These are phyloP conservation scores for Lactarius deliciosus DNA, from an alignment of 768 basidiomycete genomes.

Conservation along the genomic window DNA sequence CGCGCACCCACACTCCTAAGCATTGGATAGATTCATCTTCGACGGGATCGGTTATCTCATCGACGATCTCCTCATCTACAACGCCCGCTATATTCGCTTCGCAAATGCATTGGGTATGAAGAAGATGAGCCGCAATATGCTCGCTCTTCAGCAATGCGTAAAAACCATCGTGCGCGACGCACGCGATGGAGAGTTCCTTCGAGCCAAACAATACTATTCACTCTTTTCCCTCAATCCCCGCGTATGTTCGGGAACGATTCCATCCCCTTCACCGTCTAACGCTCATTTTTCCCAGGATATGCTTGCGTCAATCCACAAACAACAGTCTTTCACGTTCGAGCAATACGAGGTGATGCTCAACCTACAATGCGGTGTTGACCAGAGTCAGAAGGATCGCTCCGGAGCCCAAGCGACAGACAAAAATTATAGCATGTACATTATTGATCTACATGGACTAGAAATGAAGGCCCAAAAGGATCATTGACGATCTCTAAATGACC, in stretches of 20 bases:
- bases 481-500: slow-evolving; percentile 11
- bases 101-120: slow-evolving; percentile 76
- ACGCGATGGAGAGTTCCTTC: slow-evolving; percentile 66
- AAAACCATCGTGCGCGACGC: slow-evolving; percentile 67
- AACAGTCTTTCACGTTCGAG: slow-evolving; percentile 77
- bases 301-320: slow-evolving; percentile 64
- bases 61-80: slow-evolving; percentile 76
- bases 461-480: slow-evolving; percentile 47
- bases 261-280: not conserved
- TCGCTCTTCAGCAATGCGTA: slow-evolving; percentile 89
- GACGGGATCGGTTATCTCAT: slow-evolving; percentile 81
- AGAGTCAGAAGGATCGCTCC: slow-evolving; percentile 49
- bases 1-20: slow-evolving; percentile 24
- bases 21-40: slow-evolving; percentile 70
- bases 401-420: slow-evolving; percentile 57
- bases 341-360: slow-evolving; percentile 91
- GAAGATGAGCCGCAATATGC: slow-evolving; percentile 86
- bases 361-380: slow-evolving; percentile 84
- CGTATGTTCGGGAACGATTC: slow-evolving; percentile 43
- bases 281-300: slow-evolving; percentile 53
- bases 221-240: slow-evolving; percentile 73
- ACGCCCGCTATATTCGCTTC: slow-evolving; percentile 65
- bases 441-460: slow-evolving; percentile 84
- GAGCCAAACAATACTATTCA: slow-evolving; percentile 77
- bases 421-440: slow-evolving; percentile 84